Conservation (phyloP, 768 basidiomycete genomes). For the Tricholoma terreum region DNA sequence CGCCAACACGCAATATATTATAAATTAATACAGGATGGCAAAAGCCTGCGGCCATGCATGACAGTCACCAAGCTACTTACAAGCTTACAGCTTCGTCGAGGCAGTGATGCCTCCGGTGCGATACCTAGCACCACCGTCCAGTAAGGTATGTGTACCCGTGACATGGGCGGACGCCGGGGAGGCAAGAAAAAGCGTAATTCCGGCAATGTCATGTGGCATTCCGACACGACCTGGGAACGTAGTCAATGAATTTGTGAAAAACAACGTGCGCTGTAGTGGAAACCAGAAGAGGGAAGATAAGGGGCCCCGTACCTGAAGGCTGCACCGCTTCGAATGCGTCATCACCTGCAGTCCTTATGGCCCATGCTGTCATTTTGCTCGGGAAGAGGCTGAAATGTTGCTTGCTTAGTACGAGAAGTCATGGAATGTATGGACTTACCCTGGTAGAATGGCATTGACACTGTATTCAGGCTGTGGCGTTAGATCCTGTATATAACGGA, state of each 20-base stretch:
- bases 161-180: conserved; percentile 73
- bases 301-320: conserved; percentile 55
- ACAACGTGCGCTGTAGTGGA: neutral
- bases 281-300: neutral
- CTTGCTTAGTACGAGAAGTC: neutral
- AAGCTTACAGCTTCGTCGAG: conserved; percentile 32
- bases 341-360: conserved; percentile 53
- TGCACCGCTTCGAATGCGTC: conserved; percentile 50
- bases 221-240: conserved; percentile 58
- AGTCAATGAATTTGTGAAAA: neutral
- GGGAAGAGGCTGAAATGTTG: conserved; percentile 57
- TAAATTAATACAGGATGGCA: too few relatives aligned
- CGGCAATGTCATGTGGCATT: conserved; percentile 63
- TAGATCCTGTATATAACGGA: neutral
- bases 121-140: conserved; percentile 65
- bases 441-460: conserved; percentile 82
- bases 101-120: conserved; percentile 22
- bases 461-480: conserved; percentile 35
- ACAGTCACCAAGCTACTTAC: too few relatives aligned
- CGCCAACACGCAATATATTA: too few relatives aligned
- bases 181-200: conserved; percentile 64
- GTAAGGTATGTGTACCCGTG: conserved; percentile 66
- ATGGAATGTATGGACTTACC: conserved; percentile 38
- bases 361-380: conserved; percentile 81
- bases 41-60: too few relatives aligned